phyloP scores from a whole-genome alignment of 108 stramenopile species.

The Cyclotella kingstonii region DNA sequence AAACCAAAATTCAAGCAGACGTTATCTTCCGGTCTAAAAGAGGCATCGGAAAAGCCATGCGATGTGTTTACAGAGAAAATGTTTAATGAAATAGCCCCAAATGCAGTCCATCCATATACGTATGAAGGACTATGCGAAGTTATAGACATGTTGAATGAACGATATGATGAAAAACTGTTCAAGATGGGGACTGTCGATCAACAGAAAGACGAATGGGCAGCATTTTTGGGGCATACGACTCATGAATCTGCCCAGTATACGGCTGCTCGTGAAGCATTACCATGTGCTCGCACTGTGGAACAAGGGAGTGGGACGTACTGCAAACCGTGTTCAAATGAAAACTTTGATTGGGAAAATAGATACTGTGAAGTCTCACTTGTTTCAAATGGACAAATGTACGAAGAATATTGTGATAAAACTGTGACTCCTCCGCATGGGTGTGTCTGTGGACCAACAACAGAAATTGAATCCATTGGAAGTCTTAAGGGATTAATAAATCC shows the following conservation, averaged over 20 bases:
- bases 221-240: constrained; percentile 42
- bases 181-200: constrained; percentile 30
- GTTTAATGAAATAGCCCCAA: constrained; percentile 37
- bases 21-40: constrained; percentile 15
- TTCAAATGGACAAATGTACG: constrained; percentile 36
- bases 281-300: constrained; percentile 30
- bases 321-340: constrained; percentile 32
- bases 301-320: constrained; percentile 31
- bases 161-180: constrained; percentile 43
- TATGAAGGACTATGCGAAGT: constrained; percentile 39
- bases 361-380: constrained; percentile 36
- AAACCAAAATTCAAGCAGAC: constrained; percentile 40
- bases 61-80: constrained; percentile 38
- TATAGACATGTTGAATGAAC: constrained; percentile 27
- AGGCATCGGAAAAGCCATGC: constrained; percentile 28
- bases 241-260: constrained; percentile 48
- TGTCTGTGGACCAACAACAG: constrained; percentile 41
- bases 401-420: constrained; percentile 44
- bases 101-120: constrained; percentile 40
- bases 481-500: constrained; percentile 33
- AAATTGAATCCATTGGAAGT: constrained; percentile 17
- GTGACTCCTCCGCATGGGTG: constrained; percentile 40
- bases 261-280: constrained; percentile 24
- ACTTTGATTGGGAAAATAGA: constrained; percentile 43
- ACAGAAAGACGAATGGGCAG: constrained; percentile 43